phyloP scores from a whole-genome alignment of 2,329 filamentous ascomycete genomes.

The Gaeumannomyces tritici region DNA sequence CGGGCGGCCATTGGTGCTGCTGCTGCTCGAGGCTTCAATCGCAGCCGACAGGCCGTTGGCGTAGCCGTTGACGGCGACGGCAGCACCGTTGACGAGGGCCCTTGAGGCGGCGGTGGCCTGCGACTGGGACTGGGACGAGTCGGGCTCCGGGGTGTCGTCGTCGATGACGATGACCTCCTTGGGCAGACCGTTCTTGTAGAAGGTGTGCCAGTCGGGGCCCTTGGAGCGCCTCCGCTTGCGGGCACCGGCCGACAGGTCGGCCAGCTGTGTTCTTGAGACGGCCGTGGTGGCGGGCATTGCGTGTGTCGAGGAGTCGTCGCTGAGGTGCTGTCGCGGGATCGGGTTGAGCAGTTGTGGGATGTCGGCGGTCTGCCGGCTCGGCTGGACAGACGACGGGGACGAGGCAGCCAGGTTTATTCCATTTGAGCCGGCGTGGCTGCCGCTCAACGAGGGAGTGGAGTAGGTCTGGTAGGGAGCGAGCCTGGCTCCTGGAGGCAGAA shows the following conservation, averaged over 20 bases:
- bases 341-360: conserved; percentile 18
- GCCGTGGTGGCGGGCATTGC: conserved; percentile 26
- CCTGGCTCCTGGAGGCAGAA: background rate
- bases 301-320: conserved; percentile 11
- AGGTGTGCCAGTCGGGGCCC: conserved; percentile 68
- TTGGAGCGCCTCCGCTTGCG: conserved; percentile 48
- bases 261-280: conserved; percentile 10
- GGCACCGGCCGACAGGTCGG: conserved; percentile 20
- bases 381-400: conserved; percentile 7
- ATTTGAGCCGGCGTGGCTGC: conserved; percentile 22
- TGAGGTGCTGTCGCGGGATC: conserved; percentile 23
- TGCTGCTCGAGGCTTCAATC: conserved; percentile 14
- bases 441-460: conserved; percentile 13
- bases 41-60: conserved; percentile 18
- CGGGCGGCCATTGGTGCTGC: conserved; percentile 28
- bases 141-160: conserved; percentile 55
- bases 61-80: conserved; percentile 12
- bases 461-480: conserved; percentile 16
- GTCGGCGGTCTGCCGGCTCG: background rate
- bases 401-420: conserved; percentile 16
- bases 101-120: conserved; percentile 22
- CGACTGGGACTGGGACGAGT: conserved; percentile 13
- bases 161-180: conserved; percentile 82
- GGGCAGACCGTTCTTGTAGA: conserved; percentile 75
- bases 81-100: conserved; percentile 23